Conservation (phyloP, 257 asterid species). For the Mentha longifolia region DNA sequence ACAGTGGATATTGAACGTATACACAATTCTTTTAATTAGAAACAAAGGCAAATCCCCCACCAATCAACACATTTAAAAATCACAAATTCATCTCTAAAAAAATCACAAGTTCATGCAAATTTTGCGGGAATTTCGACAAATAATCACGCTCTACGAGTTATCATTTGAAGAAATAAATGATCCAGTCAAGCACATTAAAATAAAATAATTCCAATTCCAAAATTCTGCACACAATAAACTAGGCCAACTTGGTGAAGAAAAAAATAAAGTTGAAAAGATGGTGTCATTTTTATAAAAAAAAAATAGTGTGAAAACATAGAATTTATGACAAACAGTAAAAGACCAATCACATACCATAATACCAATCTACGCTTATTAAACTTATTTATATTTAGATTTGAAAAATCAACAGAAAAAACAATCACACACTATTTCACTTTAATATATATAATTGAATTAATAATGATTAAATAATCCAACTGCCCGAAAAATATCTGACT, state of each 20-base stretch:
- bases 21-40: too few relatives aligned
- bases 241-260: background rate
- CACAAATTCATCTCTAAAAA: too few relatives aligned
- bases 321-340: constrained; percentile 22
- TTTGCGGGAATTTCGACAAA: background rate
- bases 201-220: background rate
- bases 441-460: background rate
- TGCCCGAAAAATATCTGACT: constrained; percentile 72
- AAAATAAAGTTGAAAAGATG: background rate
- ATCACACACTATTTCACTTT: background rate
- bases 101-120: too few relatives aligned
- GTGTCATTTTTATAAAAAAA: background rate
- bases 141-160: background rate
- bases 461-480: constrained; percentile 41
- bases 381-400: constrained; percentile 20
- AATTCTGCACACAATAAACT: constrained; percentile 1
- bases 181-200: background rate
- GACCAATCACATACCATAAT: constrained; percentile 17
- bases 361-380: constrained; percentile 22
- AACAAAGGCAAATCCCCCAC: too few relatives aligned
- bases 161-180: background rate
- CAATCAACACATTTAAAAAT: too few relatives aligned
- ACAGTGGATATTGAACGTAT: too few relatives aligned
- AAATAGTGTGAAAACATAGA: constrained; percentile 33
- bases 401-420: constrained; percentile 13